These are phyloP conservation scores for Aspergillus nidulans DNA, from an alignment of 495 filamentous ascomycete species.

Conservation along the genomic window DNA sequence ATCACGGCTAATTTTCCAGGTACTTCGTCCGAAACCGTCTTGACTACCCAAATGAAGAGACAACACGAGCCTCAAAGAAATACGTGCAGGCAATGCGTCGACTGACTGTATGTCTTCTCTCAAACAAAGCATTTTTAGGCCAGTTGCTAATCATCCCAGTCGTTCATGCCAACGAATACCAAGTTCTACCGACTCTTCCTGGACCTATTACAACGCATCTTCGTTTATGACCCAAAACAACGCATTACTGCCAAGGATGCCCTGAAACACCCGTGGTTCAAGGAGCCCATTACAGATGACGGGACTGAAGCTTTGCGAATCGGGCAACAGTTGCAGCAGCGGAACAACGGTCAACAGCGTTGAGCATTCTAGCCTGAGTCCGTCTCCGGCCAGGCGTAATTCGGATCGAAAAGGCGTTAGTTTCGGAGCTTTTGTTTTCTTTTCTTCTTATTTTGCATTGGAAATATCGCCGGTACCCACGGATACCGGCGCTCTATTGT, in stretches of 20 bases:
- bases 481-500: conserved; percentile 10
- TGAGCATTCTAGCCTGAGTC: conserved; percentile 7
- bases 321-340: conserved; percentile 35
- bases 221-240: conserved; percentile 87
- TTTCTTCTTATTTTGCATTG: conserved; percentile 10
- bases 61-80: conserved; percentile 79
- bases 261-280: conserved; percentile 91
- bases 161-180: conserved; percentile 78
- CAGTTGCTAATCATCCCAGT: conserved; percentile 44
- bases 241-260: conserved; percentile 91
- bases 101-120: conserved; percentile 59
- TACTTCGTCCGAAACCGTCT: conserved; percentile 82
- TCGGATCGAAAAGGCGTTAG: conserved; percentile 2
- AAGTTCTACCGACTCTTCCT: conserved; percentile 81
- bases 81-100: conserved; percentile 96
- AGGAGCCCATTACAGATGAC: conserved; percentile 78
- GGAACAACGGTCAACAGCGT: conserved; percentile 20
- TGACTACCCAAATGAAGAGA: conserved; percentile 85
- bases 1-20: conserved; percentile 37
- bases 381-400: not conserved
- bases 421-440: not conserved
- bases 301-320: conserved; percentile 89
- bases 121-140: not conserved
- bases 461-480: conserved; percentile 11
- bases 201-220: conserved; percentile 83